Percentiles rank a stretch among this genome's conserved stretches.
Evolutionary conservation across 169 alveolate species (phyloP).

Genomic region (Eimeria sp.): DNA sequence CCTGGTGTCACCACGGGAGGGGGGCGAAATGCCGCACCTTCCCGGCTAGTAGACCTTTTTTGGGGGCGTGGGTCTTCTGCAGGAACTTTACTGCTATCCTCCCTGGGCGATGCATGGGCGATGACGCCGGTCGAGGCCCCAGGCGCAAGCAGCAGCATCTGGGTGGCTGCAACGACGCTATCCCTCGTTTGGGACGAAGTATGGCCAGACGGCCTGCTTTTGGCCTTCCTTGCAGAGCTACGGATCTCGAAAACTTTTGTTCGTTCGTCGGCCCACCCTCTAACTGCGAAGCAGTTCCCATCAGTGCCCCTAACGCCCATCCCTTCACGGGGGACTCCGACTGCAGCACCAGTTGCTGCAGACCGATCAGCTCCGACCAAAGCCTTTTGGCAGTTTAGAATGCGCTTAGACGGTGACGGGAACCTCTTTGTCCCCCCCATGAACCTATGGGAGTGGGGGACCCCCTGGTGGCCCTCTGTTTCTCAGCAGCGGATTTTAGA

Average conservation of each 20-base stretch:
- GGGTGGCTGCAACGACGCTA: conserved; percentile 8
- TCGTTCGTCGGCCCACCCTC: neutral
- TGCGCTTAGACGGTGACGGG: neutral
- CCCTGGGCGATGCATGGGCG: neutral
- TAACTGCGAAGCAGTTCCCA: neutral
- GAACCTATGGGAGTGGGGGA: conserved; percentile 43
- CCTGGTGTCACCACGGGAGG: neutral
- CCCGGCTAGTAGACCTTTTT: conserved; percentile 6
- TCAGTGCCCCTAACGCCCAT: neutral
- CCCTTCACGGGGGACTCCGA: neutral
- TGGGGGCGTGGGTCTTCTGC: conserved; percentile 5
- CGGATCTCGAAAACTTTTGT: no score
- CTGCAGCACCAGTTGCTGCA: neutral
- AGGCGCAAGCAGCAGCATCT: conserved; percentile 42
- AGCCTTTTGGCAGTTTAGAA: conserved; percentile 12
- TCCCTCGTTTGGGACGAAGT: conserved; percentile 32
- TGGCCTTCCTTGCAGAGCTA: neutral
- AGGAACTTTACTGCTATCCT: conserved; percentile 16
- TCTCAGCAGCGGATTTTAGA: neutral
- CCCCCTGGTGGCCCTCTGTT: conserved; percentile 32
- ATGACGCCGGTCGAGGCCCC: neutral
- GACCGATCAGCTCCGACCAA: neutral
- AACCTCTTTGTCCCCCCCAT: conserved; percentile 5
- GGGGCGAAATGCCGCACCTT: neutral
- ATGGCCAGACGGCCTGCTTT: conserved; percentile 19